phyloP scores from a whole-genome alignment of 148 eudicot genomes.

The Camellia granthamiana region DNA sequence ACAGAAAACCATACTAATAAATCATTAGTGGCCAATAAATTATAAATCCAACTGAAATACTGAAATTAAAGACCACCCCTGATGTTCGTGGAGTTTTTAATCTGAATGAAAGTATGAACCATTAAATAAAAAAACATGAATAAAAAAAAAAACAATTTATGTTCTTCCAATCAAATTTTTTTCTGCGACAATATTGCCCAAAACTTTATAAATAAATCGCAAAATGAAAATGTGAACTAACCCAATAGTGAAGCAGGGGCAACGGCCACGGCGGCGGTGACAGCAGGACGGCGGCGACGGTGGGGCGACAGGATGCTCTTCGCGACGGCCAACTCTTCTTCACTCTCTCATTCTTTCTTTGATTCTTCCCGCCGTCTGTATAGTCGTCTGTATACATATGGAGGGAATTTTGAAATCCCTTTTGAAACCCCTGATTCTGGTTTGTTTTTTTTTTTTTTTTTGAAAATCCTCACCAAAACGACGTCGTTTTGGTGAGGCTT shows the following conservation, averaged over 20 bases:
- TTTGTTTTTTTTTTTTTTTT: too few species aligned
- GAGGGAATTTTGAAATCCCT: too few species aligned
- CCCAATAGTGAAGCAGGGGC: not conserved
- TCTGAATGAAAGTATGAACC: not conserved
- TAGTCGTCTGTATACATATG: too few species aligned
- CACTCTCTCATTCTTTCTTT: too few species aligned
- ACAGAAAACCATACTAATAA: not conserved
- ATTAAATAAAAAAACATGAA: not conserved
- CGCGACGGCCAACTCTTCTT: too few species aligned
- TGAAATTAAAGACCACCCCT: not conserved
- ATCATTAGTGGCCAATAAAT: not conserved
- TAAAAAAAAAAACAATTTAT: not conserved
- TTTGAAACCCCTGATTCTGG: too few species aligned
- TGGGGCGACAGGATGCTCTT: too few species aligned
- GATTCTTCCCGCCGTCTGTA: fast-evolving
- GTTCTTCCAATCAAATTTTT: not conserved
- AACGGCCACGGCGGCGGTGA: too few species aligned
- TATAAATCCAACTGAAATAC: not conserved
- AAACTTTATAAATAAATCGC: not conserved
- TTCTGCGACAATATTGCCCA: not conserved
- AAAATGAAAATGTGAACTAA: not conserved
- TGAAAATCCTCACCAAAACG: too few species aligned
- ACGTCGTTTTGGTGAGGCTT: too few species aligned
- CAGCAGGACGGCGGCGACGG: too few species aligned
- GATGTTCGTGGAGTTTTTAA: not conserved